Conservation (phyloP, 805 yeast species). For the Sugiyamaella chiloensis region DNA sequence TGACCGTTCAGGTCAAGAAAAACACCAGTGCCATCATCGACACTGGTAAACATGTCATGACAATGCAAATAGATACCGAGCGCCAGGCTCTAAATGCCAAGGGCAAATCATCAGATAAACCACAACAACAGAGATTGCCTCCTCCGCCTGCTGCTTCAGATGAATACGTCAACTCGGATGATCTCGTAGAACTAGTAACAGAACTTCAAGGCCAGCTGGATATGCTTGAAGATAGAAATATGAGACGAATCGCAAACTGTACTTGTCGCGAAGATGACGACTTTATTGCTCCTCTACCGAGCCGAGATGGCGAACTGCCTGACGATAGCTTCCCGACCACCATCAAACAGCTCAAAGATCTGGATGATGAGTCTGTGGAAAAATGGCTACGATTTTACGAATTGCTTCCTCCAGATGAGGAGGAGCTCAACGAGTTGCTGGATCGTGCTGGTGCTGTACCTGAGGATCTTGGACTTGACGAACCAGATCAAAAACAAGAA, state of each 20-base stretch:
- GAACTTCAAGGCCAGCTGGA: conserved; percentile 89
- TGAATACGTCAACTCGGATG: conserved; percentile 74
- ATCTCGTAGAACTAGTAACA: conserved; percentile 78
- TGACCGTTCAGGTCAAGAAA: conserved; percentile 50
- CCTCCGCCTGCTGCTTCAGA: conserved; percentile 35
- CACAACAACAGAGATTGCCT: background rate
- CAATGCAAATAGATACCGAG: conserved; percentile 58
- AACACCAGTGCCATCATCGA: conserved; percentile 64
- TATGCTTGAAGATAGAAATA: conserved; percentile 65
- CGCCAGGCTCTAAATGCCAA: background rate
- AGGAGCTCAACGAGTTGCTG: conserved; percentile 52
- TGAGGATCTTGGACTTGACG: conserved; percentile 41
- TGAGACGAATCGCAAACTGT: conserved; percentile 67
- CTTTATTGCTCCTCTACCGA: conserved; percentile 64
- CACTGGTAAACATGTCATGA: conserved; percentile 77
- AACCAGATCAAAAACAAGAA: conserved; percentile 29
- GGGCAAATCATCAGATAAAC: background rate
- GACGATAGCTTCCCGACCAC: conserved; percentile 53
- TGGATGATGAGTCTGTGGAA: conserved; percentile 47
- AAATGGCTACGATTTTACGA: conserved; percentile 71
- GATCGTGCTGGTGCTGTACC: conserved; percentile 31
- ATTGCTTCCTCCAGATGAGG: conserved; percentile 59
- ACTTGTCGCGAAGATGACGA: conserved; percentile 43
- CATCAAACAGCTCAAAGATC: conserved; percentile 47
- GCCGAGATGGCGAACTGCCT: conserved; percentile 75